Evolutionary conservation across 176 grass and related monocot genomes (phyloP), one percentile per base, ranked within the genome.

Genomic region (Zea mays): DNA sequence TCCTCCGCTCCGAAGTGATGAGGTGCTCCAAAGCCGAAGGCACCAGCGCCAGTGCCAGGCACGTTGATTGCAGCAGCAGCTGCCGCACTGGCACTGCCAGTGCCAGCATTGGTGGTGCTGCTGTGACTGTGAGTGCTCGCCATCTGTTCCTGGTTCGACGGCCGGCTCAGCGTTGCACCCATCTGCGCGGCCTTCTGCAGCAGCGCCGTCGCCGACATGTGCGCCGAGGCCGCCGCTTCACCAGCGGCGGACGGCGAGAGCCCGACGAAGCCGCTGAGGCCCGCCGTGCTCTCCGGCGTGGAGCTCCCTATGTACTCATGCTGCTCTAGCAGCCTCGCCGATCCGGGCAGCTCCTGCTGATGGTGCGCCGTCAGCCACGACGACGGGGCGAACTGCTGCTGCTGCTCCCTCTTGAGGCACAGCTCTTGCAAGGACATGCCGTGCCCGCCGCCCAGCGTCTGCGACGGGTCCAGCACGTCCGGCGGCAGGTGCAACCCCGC

Each of bases 131-230:
- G 81, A 40, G 50, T 71, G 66, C 76, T 19, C 33, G 95, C 95
- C 95, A 92, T 97, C 48, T 90, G 91, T 54, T 79, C 86, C 16
- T 93, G 83, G 85, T 45, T 80, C 2, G 85, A 46, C 68, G 82
- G 89, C 37, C 92, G 80, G 68, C 91, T 94, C 42, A 94, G 79
- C 35, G 91, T 91, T 39, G 85, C 84, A 13, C 94, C 90, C 47
- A 97, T 89, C 68, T 97, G 94, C 5, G 90, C 88, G 0, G 94
- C 90, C 45, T 85, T 93, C 70, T 91, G 90, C 83, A 97, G 72
- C 82, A 97, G 80, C 13, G 93, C 90, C 12, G 93, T 97, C 7
- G 94, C 88, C 19, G 94, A 97, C 88, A 89, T 91, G 80, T 90
- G 87, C 34, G 90, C 38, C 38, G 38, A 39, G 38, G 86, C 8